Conservation (phyloP, 1,284 basidiomycete genomes). For the Trametes sp. region DNA sequence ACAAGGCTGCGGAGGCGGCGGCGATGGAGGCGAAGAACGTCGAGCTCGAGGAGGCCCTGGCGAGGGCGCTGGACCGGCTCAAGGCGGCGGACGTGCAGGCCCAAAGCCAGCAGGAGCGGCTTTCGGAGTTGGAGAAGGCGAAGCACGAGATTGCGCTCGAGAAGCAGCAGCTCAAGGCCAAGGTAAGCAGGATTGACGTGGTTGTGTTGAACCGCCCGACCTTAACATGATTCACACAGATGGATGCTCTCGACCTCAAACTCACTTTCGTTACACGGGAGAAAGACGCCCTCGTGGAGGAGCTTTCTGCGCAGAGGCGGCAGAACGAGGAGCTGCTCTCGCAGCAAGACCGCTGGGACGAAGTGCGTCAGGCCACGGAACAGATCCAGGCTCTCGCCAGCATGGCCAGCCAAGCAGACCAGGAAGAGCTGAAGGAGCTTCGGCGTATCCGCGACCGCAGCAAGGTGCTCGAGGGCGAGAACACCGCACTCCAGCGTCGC, state of each 20-base stretch:
- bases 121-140: constrained; percentile 65
- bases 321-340: constrained; percentile 64
- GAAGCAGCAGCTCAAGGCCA: constrained; percentile 60
- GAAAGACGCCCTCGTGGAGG: constrained; percentile 61
- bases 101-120: constrained; percentile 64
- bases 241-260: constrained; percentile 66
- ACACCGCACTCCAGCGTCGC: constrained; percentile 70
- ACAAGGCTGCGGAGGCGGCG: constrained; percentile 55
- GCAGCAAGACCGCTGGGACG: constrained; percentile 76
- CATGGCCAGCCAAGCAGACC: constrained; percentile 68
- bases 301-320: constrained; percentile 59
- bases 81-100: constrained; percentile 73
- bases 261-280: constrained; percentile 63
- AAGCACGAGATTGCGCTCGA: constrained; percentile 61
- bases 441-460: constrained; percentile 68
- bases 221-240: constrained; percentile 47
- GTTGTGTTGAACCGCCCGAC: not conserved
- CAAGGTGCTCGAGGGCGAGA: constrained; percentile 72
- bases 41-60: constrained; percentile 73
- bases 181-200: constrained; percentile 51
- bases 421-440: constrained; percentile 75
- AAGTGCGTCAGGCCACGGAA: constrained; percentile 68
- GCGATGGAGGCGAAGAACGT: constrained; percentile 61
- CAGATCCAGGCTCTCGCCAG: constrained; percentile 71
- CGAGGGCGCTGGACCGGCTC: constrained; percentile 70